A percentile compares a stretch with the other conserved stretches of the same genome.
These are phyloP conservation scores for Boletus sp. DNA, from an alignment of 768 basidiomycete genomes.

Conservation along the genomic window DNA sequence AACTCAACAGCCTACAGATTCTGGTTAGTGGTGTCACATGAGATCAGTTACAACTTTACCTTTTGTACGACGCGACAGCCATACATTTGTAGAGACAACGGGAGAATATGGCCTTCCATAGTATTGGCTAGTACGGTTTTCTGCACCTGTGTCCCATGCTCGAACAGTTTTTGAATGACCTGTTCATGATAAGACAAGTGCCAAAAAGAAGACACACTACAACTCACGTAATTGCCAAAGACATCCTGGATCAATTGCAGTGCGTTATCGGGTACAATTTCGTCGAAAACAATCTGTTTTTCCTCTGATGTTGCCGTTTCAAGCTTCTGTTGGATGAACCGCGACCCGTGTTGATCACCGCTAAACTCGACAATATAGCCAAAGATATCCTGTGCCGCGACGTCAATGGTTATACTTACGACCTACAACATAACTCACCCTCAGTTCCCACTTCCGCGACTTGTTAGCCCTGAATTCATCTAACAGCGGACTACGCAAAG, in stretches of 20 bases:
- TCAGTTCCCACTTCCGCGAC: conserved; percentile 75
- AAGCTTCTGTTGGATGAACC: conserved; percentile 90
- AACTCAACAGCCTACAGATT: conserved; percentile 73
- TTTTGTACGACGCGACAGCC: conserved; percentile 96
- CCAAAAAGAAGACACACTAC: background rate
- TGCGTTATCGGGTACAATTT: conserved; percentile 76
- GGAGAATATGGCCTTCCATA: conserved; percentile 76
- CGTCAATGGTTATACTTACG: conserved; percentile 1
- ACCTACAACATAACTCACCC: conserved; percentile 42
- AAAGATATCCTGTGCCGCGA: conserved; percentile 64
- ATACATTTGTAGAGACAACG: conserved; percentile 87
- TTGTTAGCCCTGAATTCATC: conserved; percentile 86
- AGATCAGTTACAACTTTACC: conserved; percentile 40
- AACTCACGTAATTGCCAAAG: conserved; percentile 90
- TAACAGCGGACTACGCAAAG: conserved; percentile 65
- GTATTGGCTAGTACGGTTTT: conserved; percentile 62
- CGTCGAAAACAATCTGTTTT: conserved; percentile 75
- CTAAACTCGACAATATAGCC: conserved; percentile 90
- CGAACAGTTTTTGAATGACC: conserved; percentile 94
- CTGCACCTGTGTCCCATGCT: conserved; percentile 76
- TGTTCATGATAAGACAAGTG: conserved; percentile 29
- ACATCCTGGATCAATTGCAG: conserved; percentile 84
- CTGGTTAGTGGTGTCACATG: conserved; percentile 1
- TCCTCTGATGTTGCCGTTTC: conserved; percentile 76
- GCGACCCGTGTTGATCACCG: conserved; percentile 95